These are phyloP conservation scores for Penicillium janthinellum DNA, from an alignment of 2,329 filamentous ascomycete genomes.

Conservation along the genomic window DNA sequence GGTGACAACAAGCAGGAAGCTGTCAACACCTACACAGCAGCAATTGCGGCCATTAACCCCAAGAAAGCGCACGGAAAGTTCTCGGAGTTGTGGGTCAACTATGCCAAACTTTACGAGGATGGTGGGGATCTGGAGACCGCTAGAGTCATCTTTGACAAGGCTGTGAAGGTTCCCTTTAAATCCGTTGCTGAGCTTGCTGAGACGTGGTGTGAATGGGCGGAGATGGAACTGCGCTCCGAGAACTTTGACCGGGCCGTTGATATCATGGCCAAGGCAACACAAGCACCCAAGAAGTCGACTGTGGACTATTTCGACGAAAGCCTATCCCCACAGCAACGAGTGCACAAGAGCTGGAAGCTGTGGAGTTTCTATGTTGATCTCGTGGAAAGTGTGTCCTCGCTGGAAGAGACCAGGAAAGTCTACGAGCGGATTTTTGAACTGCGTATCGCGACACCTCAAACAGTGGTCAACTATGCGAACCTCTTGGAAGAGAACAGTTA, in stretches of 20 bases:
- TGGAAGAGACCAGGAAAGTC: slow-evolving; percentile 90
- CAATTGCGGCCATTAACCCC: slow-evolving; percentile 87
- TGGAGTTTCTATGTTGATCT: slow-evolving; percentile 99
- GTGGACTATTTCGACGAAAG: slow-evolving; percentile 99
- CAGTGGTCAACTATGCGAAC: slow-evolving; percentile 97
- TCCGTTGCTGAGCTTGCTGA: slow-evolving; percentile 96
- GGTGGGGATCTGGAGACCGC: slow-evolving; percentile 83
- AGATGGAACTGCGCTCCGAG: slow-evolving; percentile 94
- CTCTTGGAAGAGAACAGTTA: slow-evolving; percentile 92
- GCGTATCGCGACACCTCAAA: slow-evolving; percentile 95
- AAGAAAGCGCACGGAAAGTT: slow-evolving; percentile 94
- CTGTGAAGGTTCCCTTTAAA: slow-evolving; percentile 96
- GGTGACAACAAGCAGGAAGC: slow-evolving; percentile 89
- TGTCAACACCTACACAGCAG: slow-evolving; percentile 91
- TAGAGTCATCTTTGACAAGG: slow-evolving; percentile 93
- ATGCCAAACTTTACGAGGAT: slow-evolving; percentile 94
- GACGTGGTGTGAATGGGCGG: slow-evolving; percentile 99
- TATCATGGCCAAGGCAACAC: slow-evolving; percentile 96
- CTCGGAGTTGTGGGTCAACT: slow-evolving; percentile 93
- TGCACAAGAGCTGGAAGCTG: slow-evolving; percentile 99
- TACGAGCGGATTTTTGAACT: slow-evolving; percentile 98
- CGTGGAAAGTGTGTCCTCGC: slow-evolving; percentile 86
- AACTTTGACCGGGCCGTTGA: slow-evolving; percentile 93
- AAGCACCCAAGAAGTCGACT: slow-evolving; percentile 93
- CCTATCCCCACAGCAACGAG: slow-evolving; percentile 87